These are phyloP conservation scores for Torulaspora maleeae DNA, from an alignment of 805 yeast species.

Conservation along the genomic window DNA sequence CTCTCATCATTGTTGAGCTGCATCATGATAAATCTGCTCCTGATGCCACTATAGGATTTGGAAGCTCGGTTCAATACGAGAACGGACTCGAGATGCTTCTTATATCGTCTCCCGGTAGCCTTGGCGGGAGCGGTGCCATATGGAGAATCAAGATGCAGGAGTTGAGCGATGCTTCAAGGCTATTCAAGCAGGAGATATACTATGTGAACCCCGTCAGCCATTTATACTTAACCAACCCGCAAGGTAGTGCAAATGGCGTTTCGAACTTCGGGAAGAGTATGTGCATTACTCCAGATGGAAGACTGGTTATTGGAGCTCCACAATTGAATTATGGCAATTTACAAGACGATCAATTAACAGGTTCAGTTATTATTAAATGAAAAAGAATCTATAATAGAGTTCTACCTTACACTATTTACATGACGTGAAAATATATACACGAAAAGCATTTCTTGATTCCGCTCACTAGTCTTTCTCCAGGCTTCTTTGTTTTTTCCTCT, in stretches of 20 bases:
- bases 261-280: slow-evolving; percentile 45
- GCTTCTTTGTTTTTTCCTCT: slow-evolving; percentile 19
- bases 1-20: slow-evolving; percentile 8
- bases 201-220: slow-evolving; percentile 11
- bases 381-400: slow-evolving; percentile 16
- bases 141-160: slow-evolving; percentile 38
- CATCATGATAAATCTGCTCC: slow-evolving; percentile 12
- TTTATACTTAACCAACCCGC: slow-evolving; percentile 13
- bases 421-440: slow-evolving; percentile 5
- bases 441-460: not conserved
- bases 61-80: slow-evolving; percentile 25
- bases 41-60: slow-evolving; percentile 35
- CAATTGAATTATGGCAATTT: slow-evolving; percentile 35
- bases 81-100: slow-evolving; percentile 24
- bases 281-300: slow-evolving; percentile 24
- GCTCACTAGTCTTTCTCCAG: not conserved
- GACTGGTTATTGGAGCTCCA: slow-evolving; percentile 40
- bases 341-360: slow-evolving; percentile 32
- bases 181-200: slow-evolving; percentile 18
- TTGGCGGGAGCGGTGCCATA: slow-evolving; percentile 39
- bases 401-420: slow-evolving; percentile 5
- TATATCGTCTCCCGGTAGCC: slow-evolving; percentile 43
- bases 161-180: slow-evolving; percentile 12
- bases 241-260: slow-evolving; percentile 32
- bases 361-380: slow-evolving; percentile 22